Conservation (phyloP, 768 basidiomycete genomes). For the Boletellus ananas region DNA sequence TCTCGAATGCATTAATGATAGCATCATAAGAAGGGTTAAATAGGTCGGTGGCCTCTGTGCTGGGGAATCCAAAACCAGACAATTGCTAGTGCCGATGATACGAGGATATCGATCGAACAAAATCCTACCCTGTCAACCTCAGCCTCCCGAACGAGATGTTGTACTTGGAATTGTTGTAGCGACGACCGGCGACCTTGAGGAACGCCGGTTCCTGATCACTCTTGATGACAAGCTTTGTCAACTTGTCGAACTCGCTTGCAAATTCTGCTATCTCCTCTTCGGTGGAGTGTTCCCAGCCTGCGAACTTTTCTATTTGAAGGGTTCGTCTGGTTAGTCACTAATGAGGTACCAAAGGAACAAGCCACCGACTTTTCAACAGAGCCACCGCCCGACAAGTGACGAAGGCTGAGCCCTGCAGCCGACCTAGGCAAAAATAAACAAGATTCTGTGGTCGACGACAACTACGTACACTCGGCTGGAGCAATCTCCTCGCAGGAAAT, state of each 20-base stretch:
- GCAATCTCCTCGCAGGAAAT: constrained; percentile 32
- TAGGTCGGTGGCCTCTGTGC: constrained; percentile 8
- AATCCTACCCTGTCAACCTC: constrained; percentile 11
- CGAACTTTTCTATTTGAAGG: background rate
- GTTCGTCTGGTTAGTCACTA: background rate
- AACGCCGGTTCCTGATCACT: constrained; percentile 5
- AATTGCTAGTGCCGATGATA: too few species aligned
- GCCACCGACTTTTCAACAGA: constrained; percentile 33
- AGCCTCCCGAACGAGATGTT: constrained; percentile 3
- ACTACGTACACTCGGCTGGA: constrained; percentile 23
- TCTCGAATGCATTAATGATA: constrained; percentile 10
- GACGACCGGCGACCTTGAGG: constrained; percentile 4
- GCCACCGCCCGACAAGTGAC: constrained; percentile 39
- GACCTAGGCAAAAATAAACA: constrained; percentile 27
- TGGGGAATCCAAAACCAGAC: background rate
- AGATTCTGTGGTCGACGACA: background rate
- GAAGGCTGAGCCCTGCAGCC: constrained; percentile 44
- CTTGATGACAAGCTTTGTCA: too few species aligned
- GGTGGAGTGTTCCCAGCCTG: background rate
- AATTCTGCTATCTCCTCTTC: background rate
- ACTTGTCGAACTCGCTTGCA: constrained; percentile 1
- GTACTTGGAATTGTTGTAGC: background rate
- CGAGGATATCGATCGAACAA: background rate
- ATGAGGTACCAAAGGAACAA: background rate
- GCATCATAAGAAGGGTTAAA: constrained; percentile 8